Evolutionary conservation across 805 yeast genomes (phyloP).

Genomic region (Saturnispora quitensis): DNA sequence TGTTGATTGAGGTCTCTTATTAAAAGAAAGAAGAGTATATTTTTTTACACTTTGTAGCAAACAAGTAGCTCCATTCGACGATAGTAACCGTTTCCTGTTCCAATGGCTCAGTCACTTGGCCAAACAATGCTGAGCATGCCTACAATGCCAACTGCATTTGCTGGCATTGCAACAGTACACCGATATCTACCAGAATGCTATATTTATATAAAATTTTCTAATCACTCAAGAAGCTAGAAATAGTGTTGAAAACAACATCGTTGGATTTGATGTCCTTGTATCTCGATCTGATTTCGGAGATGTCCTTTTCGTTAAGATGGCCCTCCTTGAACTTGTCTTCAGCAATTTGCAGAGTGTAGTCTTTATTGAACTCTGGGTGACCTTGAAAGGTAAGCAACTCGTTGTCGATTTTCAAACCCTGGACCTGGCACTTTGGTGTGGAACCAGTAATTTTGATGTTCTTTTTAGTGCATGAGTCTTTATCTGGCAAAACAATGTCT

Average conservation of each 20-base stretch:
- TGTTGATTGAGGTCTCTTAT: too few species aligned
- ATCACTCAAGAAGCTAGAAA: neutral
- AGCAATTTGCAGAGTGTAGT: constrained; percentile 16
- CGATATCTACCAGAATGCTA: neutral
- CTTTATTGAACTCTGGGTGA: constrained; percentile 70
- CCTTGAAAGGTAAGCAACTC: constrained; percentile 71
- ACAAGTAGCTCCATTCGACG: too few species aligned
- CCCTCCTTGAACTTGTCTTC: constrained; percentile 7
- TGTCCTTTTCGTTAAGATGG: constrained; percentile 4
- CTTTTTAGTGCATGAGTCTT: neutral
- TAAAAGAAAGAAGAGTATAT: too few species aligned
- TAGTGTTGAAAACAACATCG: neutral
- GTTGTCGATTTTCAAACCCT: constrained; percentile 52
- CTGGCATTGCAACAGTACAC: neutral
- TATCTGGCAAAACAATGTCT: constrained; percentile 37
- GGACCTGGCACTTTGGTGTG: constrained; percentile 47
- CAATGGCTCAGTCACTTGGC: neutral
- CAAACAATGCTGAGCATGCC: neutral
- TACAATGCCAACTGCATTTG: neutral
- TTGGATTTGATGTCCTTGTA: neutral
- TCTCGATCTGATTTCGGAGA: constrained; percentile 6
- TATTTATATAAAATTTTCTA: neutral
- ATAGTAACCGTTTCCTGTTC: too few species aligned
- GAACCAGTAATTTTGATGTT: constrained; percentile 38
- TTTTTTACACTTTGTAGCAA: too few species aligned